Evolutionary conservation across 768 basidiomycete species (phyloP), one percentile per base, ranked within the genome.

Genomic region (Agrocybe pediades): DNA sequence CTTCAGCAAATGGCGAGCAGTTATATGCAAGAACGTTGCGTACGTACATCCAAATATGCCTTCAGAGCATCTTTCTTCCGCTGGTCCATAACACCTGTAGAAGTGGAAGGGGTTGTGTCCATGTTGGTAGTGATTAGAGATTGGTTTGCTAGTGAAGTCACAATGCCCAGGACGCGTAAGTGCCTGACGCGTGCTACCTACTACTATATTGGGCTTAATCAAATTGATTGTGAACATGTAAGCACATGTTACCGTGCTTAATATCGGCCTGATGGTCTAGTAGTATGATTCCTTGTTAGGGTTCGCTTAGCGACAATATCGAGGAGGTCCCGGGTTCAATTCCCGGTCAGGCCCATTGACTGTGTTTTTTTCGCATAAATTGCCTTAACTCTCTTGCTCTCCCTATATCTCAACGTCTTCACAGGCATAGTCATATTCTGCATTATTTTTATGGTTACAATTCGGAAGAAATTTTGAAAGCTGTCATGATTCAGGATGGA

Each of bases 311-410:
- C 16, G 49, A 54, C 57, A 55, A 57, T 55, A 52, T 85, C 81
- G 84, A 86, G 85, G 85, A 87, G 86, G 87, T 86, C 84, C 85
- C 80, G 84, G 85, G 86, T 88, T 88, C 86, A 86, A 87, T 86
- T 86, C 86, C 85, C 84, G 80, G 83, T 80, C 77, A 85, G 83
- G 85, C 82, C 84, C 78, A 24, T 11, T 26, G 6, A 24, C 19
- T 59, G 27, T 56, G 50, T 55, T 41, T 54, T 59, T 57, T 27
- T 55, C 16, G 16, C 3, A 26, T 2, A 40, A n/a, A n/a, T 26
- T 36, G 3, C 33, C 4, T 13, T 13, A 36, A 4, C 13, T n/a
- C 11, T 15, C 33, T 36, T 36, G 3, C 6, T 3, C 13, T 36
- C 4, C 11, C 3, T 36, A 36, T 13, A 13, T 5, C n/a, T 4